Conservation (phyloP, 2,329 filamentous ascomycete genomes). For the Colletotrichum scovillei region DNA sequence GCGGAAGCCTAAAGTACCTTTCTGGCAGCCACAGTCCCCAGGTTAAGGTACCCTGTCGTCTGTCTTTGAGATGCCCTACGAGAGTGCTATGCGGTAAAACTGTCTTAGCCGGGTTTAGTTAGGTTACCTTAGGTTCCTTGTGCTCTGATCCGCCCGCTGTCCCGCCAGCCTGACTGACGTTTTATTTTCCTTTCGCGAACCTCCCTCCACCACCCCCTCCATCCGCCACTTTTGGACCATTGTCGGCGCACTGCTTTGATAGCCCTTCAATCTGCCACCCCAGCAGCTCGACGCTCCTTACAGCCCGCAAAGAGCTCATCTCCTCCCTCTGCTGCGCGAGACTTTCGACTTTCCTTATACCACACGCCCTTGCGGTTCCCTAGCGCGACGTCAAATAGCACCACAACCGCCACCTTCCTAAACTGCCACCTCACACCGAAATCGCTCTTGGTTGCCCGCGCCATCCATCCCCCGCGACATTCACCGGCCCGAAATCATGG, state of each 20-base stretch:
- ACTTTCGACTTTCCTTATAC: neutral
- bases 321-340: neutral
- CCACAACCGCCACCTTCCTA: conserved; percentile 11
- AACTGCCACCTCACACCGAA: conserved; percentile 14
- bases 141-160: conserved; percentile 27
- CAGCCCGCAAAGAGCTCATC: neutral
- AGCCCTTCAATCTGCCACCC: conserved; percentile 24
- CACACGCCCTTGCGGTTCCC: neutral
- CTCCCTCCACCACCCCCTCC: conserved; percentile 31
- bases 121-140: conserved; percentile 19
- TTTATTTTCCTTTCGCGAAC: conserved; percentile 35
- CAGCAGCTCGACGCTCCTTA: conserved; percentile 30
- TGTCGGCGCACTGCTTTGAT: conserved; percentile 26
- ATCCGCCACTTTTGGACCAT: conserved; percentile 29
- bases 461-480: neutral
- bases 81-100: conserved; percentile 1
- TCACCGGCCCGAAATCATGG: conserved; percentile 65
- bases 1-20: neutral
- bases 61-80: neutral
- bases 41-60: conserved; percentile 5
- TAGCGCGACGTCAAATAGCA: conserved; percentile 17
- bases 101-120: conserved; percentile 10
- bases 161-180: conserved; percentile 36
- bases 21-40: neutral
- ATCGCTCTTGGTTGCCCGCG: conserved; percentile 6